phyloP scores from a whole-genome alignment of 2,329 filamentous ascomycete genomes.

The Trichophyton mentagrophytes region DNA sequence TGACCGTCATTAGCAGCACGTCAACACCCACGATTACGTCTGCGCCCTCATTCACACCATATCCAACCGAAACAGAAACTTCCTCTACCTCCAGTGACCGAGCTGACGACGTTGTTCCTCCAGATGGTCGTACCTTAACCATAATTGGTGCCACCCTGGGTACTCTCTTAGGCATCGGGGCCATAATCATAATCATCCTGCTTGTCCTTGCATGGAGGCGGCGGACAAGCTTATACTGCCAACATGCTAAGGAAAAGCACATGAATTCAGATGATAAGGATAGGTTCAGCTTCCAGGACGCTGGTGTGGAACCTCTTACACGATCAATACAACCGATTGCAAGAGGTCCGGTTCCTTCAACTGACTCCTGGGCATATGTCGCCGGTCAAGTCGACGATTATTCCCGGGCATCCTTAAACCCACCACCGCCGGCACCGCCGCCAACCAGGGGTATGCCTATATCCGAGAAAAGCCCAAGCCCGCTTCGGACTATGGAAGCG shows the following conservation, averaged over 20 bases:
- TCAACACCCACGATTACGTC: slow-evolving; percentile 8
- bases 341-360: slow-evolving; percentile 29
- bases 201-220: slow-evolving; percentile 35
- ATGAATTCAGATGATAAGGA: slow-evolving; percentile 46
- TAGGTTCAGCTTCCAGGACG: slow-evolving; percentile 33
- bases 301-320: slow-evolving; percentile 33
- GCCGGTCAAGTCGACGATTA: slow-evolving; percentile 21
- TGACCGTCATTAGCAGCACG: neutral
- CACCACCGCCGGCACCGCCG: neutral
- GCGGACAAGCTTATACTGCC: slow-evolving; percentile 8
- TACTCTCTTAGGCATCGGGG: slow-evolving; percentile 60
- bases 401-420: neutral
- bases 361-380: slow-evolving; percentile 30
- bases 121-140: slow-evolving; percentile 29
- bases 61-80: slow-evolving; percentile 15
- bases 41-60: slow-evolving; percentile 21
- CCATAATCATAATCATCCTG: slow-evolving; percentile 59
- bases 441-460: neutral
- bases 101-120: slow-evolving; percentile 22
- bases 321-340: slow-evolving; percentile 34
- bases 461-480: slow-evolving; percentile 9
- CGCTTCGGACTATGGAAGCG: slow-evolving; percentile 10
- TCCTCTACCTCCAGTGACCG: slow-evolving; percentile 22
- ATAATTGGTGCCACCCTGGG: slow-evolving; percentile 75
- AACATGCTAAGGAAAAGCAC: slow-evolving; percentile 37